Evolutionary conservation across 2,329 filamentous ascomycete genomes (phyloP), one percentile per base, ranked within the genome.

Genomic region (Fusarium sp.): DNA sequence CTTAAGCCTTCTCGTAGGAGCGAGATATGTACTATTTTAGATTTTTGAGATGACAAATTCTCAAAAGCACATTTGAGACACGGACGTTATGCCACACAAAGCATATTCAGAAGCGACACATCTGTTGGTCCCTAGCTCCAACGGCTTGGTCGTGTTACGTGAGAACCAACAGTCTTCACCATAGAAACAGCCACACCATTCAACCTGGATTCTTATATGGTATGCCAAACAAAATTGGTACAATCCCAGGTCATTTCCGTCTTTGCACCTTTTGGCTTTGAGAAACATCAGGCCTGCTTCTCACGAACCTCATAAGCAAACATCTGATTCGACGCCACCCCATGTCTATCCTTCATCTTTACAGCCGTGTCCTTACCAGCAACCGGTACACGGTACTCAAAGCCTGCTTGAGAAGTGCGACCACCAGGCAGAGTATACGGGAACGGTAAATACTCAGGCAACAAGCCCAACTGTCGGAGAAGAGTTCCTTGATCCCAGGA

Each of bases 401-500:
- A 25, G 25, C 34, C 59, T 49, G 18, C 76, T 73, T 57, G 32
- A 70, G 75, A 82, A 8, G 44, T 43, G 3, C 42, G 55, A 4
- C 65, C 83, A 11, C 79, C 81, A 0, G 82, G 79, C 0, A 90
- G 65, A 0, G 83, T 68, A 73, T 90, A 87, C 0, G 89, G 89
- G 66, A 89, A 92, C 0, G 87, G 86, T 0, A 92, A 82, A 68
- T 88, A 92, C 59, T 92, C 77, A 1, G 79, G 79, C 52, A 91
- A 70, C 29, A 90, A 69, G 0, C 87, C 89, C 7, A 89, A 74
- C 73, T 91, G 89, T 14, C 85, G 79, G 14, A 92, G 77, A 10
- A 88, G 87, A 1, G 87, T 91, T 0, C 84, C 88, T 73, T 92
- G 89, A 60, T 92, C 90, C 90, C 90, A 92, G 9, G 86, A 83